Evolutionary conservation across 1,284 basidiomycete genomes (phyloP).

Genomic region (Pseudozyma thailandica): DNA sequence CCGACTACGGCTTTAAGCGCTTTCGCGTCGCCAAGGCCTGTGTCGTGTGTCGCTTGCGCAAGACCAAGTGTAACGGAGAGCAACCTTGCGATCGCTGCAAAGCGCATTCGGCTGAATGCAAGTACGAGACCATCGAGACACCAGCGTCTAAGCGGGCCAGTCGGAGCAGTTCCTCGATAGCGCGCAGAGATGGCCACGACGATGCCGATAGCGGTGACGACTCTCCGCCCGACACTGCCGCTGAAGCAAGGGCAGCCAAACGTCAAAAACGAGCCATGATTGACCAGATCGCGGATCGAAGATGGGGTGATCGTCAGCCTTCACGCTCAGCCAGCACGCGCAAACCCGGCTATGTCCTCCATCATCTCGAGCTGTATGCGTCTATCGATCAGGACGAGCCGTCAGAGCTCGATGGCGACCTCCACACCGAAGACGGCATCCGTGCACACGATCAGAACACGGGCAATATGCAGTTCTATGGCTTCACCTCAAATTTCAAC

Average conservation of each 20-base stretch:
- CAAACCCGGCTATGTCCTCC: constrained; percentile 36
- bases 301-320: constrained; percentile 32
- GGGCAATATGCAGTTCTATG: constrained; percentile 52
- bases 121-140: constrained; percentile 42
- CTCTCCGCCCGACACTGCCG: constrained; percentile 11
- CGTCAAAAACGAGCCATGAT: constrained; percentile 43
- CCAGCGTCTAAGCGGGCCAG: constrained; percentile 25
- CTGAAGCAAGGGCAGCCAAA: constrained; percentile 30
- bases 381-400: constrained; percentile 45
- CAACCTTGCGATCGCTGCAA: constrained; percentile 51
- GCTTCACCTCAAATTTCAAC: constrained; percentile 53
- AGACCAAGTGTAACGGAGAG: constrained; percentile 50
- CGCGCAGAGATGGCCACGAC: constrained; percentile 16
- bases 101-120: constrained; percentile 46
- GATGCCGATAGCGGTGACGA: constrained; percentile 19
- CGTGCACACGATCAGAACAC: constrained; percentile 49
- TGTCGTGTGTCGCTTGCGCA: constrained; percentile 44
- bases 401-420: constrained; percentile 19
- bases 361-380: constrained; percentile 42
- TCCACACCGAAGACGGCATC: constrained; percentile 48
- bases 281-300: constrained; percentile 40
- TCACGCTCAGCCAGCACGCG: constrained; percentile 22
- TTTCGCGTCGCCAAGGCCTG: constrained; percentile 44
- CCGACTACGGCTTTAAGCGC: constrained; percentile 48
- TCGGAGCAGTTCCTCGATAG: constrained; percentile 23